A percentile compares a stretch with the other conserved stretches of the same genome.
phyloP scores from a whole-genome alignment of 2,329 filamentous ascomycete species.

The Trichothecium roseum region DNA sequence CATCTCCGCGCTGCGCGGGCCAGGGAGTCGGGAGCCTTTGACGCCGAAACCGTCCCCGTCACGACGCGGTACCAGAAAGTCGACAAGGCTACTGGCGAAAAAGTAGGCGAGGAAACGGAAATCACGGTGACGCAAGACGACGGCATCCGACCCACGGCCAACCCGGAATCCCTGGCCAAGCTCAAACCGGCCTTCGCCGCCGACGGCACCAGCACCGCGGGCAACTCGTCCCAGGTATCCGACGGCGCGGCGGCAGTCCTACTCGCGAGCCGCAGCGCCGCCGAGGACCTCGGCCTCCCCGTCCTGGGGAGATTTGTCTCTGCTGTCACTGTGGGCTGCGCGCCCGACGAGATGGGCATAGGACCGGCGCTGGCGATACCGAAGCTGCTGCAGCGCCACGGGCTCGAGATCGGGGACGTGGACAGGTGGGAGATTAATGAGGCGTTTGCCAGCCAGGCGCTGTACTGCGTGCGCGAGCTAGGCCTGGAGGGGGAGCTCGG shows the following conservation, averaged over 20 bases:
- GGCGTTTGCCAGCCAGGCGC: constrained; percentile 56
- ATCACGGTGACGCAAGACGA: constrained; percentile 71
- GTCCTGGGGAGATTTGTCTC: constrained; percentile 80
- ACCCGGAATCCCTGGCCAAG: constrained; percentile 58
- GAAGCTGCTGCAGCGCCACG: constrained; percentile 61
- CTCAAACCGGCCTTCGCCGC: constrained; percentile 79
- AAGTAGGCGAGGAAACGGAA: constrained; percentile 43
- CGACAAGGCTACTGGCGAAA: constrained; percentile 44
- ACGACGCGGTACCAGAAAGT: constrained; percentile 57
- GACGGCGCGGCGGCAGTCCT: constrained; percentile 80
- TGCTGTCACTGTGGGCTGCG: constrained; percentile 65
- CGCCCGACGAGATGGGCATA: constrained; percentile 88
- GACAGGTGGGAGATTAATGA: constrained; percentile 92
- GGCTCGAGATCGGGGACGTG: constrained; percentile 58
- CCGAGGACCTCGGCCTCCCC: constrained; percentile 59
- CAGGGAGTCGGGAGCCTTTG: constrained; percentile 59
- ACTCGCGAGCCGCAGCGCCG: constrained; percentile 76
- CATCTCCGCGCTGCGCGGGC: constrained; percentile 66
- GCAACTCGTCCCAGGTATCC: constrained; percentile 76
- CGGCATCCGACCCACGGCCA: constrained; percentile 62
- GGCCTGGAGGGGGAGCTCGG: constrained; percentile 40
- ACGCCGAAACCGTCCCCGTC: constrained; percentile 71
- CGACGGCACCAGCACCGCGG: constrained; percentile 70
- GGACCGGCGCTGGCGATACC: constrained; percentile 83
- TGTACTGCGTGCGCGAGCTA: constrained; percentile 62